Conservation (phyloP, 1,139 yeast species). For the Lodderomyces metapsilosis region DNA sequence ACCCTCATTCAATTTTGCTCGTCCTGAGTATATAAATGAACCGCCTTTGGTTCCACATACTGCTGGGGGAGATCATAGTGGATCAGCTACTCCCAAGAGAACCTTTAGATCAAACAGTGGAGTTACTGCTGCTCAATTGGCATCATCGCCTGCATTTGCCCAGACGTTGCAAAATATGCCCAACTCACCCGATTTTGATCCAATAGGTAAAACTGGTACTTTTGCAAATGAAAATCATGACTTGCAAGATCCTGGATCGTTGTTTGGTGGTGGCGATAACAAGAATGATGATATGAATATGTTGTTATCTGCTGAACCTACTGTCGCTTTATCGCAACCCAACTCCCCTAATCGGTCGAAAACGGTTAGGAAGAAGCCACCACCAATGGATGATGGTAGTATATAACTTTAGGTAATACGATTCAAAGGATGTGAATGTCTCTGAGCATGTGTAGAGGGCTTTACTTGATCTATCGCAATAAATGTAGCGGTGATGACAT, state of each 20-base stretch:
- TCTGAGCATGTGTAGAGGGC: too few relatives aligned
- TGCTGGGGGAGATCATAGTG: background rate
- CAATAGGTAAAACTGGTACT: background rate
- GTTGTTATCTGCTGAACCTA: conserved; percentile 14
- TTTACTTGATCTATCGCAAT: too few relatives aligned
- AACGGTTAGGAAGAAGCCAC: conserved; percentile 11
- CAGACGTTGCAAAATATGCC: conserved; percentile 1
- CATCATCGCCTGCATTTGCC: conserved; percentile 1
- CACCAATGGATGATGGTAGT: conserved; percentile 8
- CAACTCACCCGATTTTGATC: conserved; percentile 1
- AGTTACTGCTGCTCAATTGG: conserved; percentile 1
- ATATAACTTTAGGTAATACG: background rate
- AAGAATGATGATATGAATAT: conserved; percentile 7
- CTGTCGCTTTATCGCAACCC: conserved; percentile 15
- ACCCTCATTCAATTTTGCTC: conserved; percentile 19
- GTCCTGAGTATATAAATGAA: conserved; percentile 4
- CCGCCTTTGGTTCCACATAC: background rate
- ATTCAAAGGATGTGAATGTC: too few relatives aligned
- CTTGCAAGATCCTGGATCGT: background rate
- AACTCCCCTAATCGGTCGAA: conserved; percentile 8
- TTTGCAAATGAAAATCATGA: background rate
- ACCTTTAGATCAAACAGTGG: background rate
- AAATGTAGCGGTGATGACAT: too few relatives aligned
- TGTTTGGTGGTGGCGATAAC: background rate
- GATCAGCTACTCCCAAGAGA: background rate